These are phyloP conservation scores for Melastoma candidum DNA, from an alignment of 441 rosid genomes.

Conservation along the genomic window DNA sequence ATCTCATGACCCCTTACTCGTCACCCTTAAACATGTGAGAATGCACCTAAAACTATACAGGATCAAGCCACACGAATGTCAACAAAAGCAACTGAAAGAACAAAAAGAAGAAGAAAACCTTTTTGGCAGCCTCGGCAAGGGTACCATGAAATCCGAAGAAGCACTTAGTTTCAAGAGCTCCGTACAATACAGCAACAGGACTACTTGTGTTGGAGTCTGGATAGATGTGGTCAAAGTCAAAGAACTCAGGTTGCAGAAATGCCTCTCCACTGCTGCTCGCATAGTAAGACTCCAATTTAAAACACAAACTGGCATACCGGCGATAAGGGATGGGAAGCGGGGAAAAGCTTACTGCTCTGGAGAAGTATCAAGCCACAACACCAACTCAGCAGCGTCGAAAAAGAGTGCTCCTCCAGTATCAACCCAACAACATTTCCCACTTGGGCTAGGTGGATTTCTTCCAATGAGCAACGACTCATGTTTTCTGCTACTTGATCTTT, in stretches of 20 bases:
- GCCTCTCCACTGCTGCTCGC: slow-evolving; percentile 47
- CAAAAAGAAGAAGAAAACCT: slow-evolving; percentile 29
- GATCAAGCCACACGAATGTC: neutral
- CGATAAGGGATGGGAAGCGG: slow-evolving; percentile 7
- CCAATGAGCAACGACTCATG: slow-evolving; percentile 49
- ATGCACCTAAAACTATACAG: neutral
- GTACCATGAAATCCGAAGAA: slow-evolving; percentile 65
- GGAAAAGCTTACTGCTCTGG: slow-evolving; percentile 36
- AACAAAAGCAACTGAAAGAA: neutral
- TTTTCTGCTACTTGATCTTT: slow-evolving; percentile 17
- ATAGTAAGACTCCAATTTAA: slow-evolving; percentile 11
- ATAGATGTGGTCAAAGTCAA: slow-evolving; percentile 90
- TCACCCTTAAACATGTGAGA: no score
- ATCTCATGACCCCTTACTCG: no score
- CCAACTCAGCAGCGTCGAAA: slow-evolving; percentile 61
- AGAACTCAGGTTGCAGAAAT: slow-evolving; percentile 80
- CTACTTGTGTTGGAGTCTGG: slow-evolving; percentile 47
- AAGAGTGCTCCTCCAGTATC: slow-evolving; percentile 79
- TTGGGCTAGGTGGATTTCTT: slow-evolving; percentile 39
- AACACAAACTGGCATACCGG: slow-evolving; percentile 1
- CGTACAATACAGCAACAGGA: slow-evolving; percentile 77
- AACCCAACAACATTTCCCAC: slow-evolving; percentile 92
- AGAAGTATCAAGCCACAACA: slow-evolving; percentile 48
- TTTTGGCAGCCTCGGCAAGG: slow-evolving; percentile 65
- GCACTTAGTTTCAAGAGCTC: slow-evolving; percentile 92